phyloP scores from a whole-genome alignment of 257 asterid species.

The Eustoma russellianum region DNA sequence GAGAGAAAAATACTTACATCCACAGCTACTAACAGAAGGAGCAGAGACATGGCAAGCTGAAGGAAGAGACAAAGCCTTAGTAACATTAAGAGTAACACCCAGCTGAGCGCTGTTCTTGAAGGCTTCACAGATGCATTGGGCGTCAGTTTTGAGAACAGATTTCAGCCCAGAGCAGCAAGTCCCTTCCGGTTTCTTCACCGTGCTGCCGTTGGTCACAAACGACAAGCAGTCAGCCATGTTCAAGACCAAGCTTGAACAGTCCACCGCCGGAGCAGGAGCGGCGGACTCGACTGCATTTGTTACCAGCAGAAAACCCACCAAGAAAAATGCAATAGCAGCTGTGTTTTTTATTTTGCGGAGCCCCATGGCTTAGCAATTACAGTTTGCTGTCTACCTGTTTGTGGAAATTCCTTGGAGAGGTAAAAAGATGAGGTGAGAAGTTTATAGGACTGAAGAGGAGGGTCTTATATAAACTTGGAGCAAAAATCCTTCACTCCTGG shows the following conservation, averaged over 20 bases:
- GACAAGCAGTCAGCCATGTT: conserved; percentile 74
- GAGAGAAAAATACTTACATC: conserved; percentile 32
- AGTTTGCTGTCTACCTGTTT: background rate
- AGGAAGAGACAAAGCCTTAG: conserved; percentile 71
- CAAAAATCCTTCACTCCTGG: no score
- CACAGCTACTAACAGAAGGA: conserved; percentile 65
- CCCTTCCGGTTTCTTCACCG: conserved; percentile 55
- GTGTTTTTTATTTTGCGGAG: background rate
- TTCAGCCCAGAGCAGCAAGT: conserved; percentile 76
- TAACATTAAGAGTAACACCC: conserved; percentile 62
- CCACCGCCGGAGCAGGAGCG: conserved; percentile 69
- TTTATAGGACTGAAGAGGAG: background rate
- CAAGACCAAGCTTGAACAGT: conserved; percentile 54
- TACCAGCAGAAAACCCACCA: background rate
- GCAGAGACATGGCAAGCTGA: conserved; percentile 81
- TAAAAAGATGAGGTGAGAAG: background rate
- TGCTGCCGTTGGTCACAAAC: conserved; percentile 45
- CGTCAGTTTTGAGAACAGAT: conserved; percentile 52
- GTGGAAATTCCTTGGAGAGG: no score
- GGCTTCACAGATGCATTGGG: conserved; percentile 70
- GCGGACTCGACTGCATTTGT: conserved; percentile 21
- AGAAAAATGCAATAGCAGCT: background rate
- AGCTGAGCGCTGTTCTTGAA: conserved; percentile 79
- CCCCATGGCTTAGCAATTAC: background rate
- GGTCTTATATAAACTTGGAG: background rate